These are phyloP conservation scores for Punica granatum DNA, from an alignment of 345 rosid genomes.

Conservation along the genomic window DNA sequence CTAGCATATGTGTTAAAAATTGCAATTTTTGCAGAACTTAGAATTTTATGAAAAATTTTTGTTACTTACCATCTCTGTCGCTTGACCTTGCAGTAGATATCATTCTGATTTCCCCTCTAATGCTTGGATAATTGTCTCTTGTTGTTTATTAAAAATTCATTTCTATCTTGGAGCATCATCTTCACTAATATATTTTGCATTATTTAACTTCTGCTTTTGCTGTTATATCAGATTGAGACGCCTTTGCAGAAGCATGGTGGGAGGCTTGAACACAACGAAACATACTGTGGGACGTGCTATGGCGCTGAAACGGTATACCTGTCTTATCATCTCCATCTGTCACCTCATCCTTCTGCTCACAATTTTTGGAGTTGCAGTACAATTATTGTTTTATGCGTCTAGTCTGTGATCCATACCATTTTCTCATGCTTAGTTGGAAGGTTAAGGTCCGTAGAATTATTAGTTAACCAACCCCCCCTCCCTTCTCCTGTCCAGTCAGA, in stretches of 20 bases:
- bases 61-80: neutral
- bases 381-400: neutral
- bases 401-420: neutral
- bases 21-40: neutral
- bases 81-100: neutral
- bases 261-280: conserved; percentile 59
- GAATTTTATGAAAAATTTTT: neutral
- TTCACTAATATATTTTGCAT: neutral
- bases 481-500: conserved; percentile 40
- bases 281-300: conserved; percentile 60
- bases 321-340: neutral
- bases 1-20: neutral
- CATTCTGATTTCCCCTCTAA: neutral
- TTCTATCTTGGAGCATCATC: neutral
- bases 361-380: neutral
- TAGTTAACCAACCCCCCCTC: neutral
- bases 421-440: neutral
- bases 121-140: neutral
- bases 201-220: neutral
- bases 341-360: neutral
- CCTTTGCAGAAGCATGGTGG: conserved; percentile 67
- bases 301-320: conserved; percentile 49
- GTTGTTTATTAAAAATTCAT: neutral
- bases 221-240: conserved; percentile 37
- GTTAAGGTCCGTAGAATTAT: neutral